Evolutionary conservation across 2,329 filamentous ascomycete species (phyloP), one percentile per base, ranked within the genome.

Genomic region (Phialophora expanda): DNA sequence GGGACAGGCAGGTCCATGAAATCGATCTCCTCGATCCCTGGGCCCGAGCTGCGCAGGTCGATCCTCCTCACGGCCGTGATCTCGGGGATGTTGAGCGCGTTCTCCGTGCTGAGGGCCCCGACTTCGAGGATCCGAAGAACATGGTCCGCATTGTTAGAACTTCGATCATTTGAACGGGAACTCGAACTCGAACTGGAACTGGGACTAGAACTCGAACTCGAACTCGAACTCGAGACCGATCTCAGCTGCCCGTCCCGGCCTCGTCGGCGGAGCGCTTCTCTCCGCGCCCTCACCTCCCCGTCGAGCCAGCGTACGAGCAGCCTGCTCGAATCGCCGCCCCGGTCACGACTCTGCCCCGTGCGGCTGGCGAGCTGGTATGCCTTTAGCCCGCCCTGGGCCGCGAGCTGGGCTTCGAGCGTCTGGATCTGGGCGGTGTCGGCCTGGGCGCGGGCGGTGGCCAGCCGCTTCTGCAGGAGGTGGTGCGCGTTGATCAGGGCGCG

Each of bases 1-100:
- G 94, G 94, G 2, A 94, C 77, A 0, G 93, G 91, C 28, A 93
- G 85, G 71, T 92, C 81, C 93, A 99, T 97, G 74, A 99, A 98
- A 77, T 99, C 92, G 75, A 97, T 92, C 77, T 96, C 88, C 64
- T 88, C 76, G 70, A 99, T 99, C 1, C 76, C 78, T 1, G 89
- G 83, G 55, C 89, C 89, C 75, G 96, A 92, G 66, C 93, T 95
- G 78, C 96, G 91, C 63, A 99, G 81, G 75, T 99, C 95, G 76
- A 99, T 97, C 69, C 93, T 87, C 28, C 67, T 66, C 26, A 73
- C 70, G 32, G n/a, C 26, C 17, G 66, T 70, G 11, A 62, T 48
- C 9, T 54, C 56, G 22, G 61, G 38, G 73, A 96, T 87, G 41
- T 90, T 82, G 72, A 98, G 90, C 14, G 90, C 90, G 76, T 99